Percentiles rank a stretch among this genome's conserved stretches.
Evolutionary conservation across 2,329 filamentous ascomycete genomes (phyloP).

Genomic region (Alternaria viburni): DNA sequence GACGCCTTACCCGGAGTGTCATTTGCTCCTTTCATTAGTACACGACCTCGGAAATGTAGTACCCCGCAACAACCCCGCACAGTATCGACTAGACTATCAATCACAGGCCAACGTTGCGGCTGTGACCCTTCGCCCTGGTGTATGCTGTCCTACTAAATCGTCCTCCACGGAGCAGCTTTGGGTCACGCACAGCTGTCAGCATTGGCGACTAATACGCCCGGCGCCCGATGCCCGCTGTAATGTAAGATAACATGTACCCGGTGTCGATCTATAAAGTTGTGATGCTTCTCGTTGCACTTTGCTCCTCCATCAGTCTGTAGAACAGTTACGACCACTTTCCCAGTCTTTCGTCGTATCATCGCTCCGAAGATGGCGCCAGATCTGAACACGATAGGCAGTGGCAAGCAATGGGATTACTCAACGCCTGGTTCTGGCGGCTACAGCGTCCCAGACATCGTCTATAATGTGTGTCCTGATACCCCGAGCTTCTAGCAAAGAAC

Average conservation of each 20-base stretch:
- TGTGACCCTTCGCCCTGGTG: background rate
- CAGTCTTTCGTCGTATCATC: background rate
- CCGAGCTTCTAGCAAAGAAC: background rate
- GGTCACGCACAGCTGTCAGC: background rate
- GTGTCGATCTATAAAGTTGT: background rate
- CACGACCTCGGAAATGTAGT: background rate
- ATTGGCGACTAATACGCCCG: background rate
- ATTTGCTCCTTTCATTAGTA: background rate
- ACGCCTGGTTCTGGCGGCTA: conserved; percentile 53
- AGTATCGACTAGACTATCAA: background rate
- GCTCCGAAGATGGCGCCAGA: conserved; percentile 49
- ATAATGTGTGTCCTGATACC: conserved; percentile 29
- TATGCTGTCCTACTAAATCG: background rate
- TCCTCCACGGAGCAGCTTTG: background rate
- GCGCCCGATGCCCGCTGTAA: background rate
- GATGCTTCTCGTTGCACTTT: background rate
- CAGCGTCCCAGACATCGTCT: conserved; percentile 48
- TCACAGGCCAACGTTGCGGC: background rate
- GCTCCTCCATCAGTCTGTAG: background rate
- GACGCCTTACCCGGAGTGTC: background rate
- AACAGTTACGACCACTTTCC: background rate
- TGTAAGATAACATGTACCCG: background rate
- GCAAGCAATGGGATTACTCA: conserved; percentile 51
- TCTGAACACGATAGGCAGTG: conserved; percentile 46
- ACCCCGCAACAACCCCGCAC: conserved; percentile 6